These are phyloP conservation scores for Filobasidium wieringae DNA, from an alignment of 768 basidiomycete species.

Conservation along the genomic window DNA sequence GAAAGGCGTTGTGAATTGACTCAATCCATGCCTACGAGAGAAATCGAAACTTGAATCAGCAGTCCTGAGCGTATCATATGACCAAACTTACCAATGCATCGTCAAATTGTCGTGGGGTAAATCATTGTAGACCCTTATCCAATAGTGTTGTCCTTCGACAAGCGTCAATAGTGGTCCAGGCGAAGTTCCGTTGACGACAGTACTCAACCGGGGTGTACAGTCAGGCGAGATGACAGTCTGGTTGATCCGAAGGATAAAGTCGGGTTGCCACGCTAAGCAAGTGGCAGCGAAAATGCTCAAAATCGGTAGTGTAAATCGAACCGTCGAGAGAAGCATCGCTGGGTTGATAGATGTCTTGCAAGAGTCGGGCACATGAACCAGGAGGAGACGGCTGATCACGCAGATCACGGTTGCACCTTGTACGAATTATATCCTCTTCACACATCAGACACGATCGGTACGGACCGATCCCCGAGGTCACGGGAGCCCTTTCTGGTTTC, in stretches of 20 bases:
- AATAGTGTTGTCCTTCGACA: constrained; percentile 4
- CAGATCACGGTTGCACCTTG: no score
- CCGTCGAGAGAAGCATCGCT: no score
- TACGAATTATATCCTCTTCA: no score
- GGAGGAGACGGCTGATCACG: no score
- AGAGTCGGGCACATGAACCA: no score
- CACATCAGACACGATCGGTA: no score
- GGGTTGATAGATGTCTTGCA: no score
- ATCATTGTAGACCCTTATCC: constrained; percentile 12
- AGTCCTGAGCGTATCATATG: neutral
- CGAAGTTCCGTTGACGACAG: constrained; percentile 10
- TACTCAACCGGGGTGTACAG: constrained; percentile 4
- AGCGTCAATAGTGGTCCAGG: constrained; percentile 7
- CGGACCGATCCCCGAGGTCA: no score
- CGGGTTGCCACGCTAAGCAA: constrained; percentile 8
- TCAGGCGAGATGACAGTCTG: neutral
- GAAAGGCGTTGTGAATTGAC: constrained; percentile 6
- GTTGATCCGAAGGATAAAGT: constrained; percentile 10
- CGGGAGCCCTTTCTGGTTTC: no score
- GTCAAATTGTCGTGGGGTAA: constrained; percentile 7
- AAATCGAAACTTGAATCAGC: neutral
- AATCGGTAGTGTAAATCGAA: no score
- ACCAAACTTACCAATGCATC: neutral
- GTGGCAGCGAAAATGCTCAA: neutral
- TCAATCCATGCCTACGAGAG: neutral